Percentiles rank a stretch among this genome's conserved stretches.
phyloP scores from a whole-genome alignment of 2,329 filamentous ascomycete species.

The Penicillium sp. region DNA sequence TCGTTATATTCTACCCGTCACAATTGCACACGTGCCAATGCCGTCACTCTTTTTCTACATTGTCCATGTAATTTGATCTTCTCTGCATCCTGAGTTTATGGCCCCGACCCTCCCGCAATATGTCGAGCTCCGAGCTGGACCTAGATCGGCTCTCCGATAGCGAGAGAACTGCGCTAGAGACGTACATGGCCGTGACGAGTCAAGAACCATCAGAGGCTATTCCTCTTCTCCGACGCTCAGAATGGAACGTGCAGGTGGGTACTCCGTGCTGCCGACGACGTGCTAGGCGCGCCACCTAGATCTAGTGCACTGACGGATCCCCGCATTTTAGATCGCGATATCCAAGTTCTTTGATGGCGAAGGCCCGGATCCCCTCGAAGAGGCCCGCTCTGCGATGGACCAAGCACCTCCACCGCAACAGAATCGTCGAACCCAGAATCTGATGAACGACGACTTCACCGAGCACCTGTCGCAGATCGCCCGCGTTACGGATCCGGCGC shows the following conservation, averaged over 20 bases:
- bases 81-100: conserved; percentile 20
- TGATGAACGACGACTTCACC: conserved; percentile 54
- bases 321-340: conserved; percentile 75
- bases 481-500: conserved; percentile 67
- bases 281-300: conserved; percentile 1
- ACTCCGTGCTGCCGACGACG: not conserved
- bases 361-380: conserved; percentile 76
- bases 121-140: conserved; percentile 53
- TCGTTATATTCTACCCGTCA: not conserved
- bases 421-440: conserved; percentile 69
- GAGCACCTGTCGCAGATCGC: conserved; percentile 33
- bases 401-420: conserved; percentile 62
- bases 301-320: conserved; percentile 16
- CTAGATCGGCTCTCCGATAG: conserved; percentile 70
- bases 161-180: conserved; percentile 83
- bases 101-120: conserved; percentile 29
- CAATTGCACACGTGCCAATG: conserved; percentile 2
- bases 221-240: conserved; percentile 76
- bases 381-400: conserved; percentile 67
- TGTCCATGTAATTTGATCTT: not conserved
- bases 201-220: conserved; percentile 77
- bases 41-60: not conserved
- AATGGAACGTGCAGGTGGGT: conserved; percentile 90
- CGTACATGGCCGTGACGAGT: conserved; percentile 84
- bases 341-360: conserved; percentile 98